Conservation (phyloP, 257 asterid species). For the Phtheirospermum japonicum region DNA sequence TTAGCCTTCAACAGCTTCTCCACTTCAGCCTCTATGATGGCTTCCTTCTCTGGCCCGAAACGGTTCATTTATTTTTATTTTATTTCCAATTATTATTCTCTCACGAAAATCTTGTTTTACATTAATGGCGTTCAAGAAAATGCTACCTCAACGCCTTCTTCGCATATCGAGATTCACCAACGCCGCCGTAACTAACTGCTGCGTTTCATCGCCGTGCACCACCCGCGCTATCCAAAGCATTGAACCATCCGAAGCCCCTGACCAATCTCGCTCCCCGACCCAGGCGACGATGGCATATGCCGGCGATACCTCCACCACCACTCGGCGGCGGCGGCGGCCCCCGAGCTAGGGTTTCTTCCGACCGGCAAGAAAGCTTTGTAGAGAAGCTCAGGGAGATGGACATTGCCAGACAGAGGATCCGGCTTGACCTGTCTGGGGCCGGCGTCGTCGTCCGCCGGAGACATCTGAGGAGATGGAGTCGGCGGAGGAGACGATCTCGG, state of each 20-base stretch:
- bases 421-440: slow-evolving; percentile 60
- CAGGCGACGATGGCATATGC: slow-evolving; percentile 60
- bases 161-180: slow-evolving; percentile 42
- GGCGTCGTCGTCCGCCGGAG: slow-evolving; percentile 29
- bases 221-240: slow-evolving; percentile 38
- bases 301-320: slow-evolving; percentile 56
- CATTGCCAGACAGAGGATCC: slow-evolving; percentile 49
- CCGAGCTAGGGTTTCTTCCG: slow-evolving; percentile 48
- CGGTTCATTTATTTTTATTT: too few relatives aligned
- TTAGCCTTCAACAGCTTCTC: too few relatives aligned
- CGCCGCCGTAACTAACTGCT: slow-evolving; percentile 50
- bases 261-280: slow-evolving; percentile 43
- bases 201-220: slow-evolving; percentile 52
- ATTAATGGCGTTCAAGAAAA: slow-evolving; percentile 65
- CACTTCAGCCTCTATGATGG: too few relatives aligned
- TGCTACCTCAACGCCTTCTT: slow-evolving; percentile 50
- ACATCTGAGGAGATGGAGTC: slow-evolving; percentile 28
- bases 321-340: slow-evolving; percentile 27
- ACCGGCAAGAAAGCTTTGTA: slow-evolving; percentile 54
- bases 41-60: too few relatives aligned
- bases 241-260: slow-evolving; percentile 30
- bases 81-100: too few relatives aligned
- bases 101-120: too few relatives aligned
- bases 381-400: slow-evolving; percentile 72
- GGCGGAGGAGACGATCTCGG: slow-evolving; percentile 42